phyloP scores from a whole-genome alignment of 208 protist species.

The Wallacemonas collosoma region DNA sequence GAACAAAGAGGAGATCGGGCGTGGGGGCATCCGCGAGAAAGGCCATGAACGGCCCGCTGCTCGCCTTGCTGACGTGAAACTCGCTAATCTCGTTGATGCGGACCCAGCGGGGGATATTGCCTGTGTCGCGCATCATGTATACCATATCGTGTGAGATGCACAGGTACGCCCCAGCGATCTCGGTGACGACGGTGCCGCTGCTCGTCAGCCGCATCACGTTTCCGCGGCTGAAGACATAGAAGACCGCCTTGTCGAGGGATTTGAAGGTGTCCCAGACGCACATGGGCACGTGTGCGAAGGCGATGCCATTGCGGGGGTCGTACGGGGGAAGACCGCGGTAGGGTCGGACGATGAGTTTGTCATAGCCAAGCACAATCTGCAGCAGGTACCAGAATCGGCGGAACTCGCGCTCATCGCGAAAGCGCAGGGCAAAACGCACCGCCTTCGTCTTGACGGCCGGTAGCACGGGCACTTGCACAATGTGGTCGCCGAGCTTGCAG shows the following conservation, averaged over 20 bases:
- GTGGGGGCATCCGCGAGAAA: constrained; percentile 44
- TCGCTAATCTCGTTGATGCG: constrained; percentile 33
- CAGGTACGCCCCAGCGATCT: constrained; percentile 35
- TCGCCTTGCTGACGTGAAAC: constrained; percentile 39
- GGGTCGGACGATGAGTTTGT: constrained; percentile 45
- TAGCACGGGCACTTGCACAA: neutral
- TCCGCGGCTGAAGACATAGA: constrained; percentile 52
- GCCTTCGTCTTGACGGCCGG: neutral
- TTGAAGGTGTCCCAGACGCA: constrained; percentile 46
- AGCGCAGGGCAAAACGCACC: constrained; percentile 37
- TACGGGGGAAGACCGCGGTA: constrained; percentile 60
- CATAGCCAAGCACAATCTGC: constrained; percentile 54
- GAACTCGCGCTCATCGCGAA: constrained; percentile 47
- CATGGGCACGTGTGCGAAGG: constrained; percentile 62
- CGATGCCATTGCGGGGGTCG: constrained; percentile 60
- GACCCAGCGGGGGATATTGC: constrained; percentile 56
- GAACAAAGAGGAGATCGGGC: constrained; percentile 52
- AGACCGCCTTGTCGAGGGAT: constrained; percentile 53
- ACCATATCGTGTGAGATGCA: constrained; percentile 63
- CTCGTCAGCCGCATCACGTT: constrained; percentile 31
- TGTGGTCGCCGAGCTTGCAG: neutral
- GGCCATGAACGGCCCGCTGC: constrained; percentile 34
- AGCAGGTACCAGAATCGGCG: constrained; percentile 53
- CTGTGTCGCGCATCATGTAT: constrained; percentile 46
- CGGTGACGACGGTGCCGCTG: constrained; percentile 10